Conservation (phyloP, 495 filamentous ascomycete species). For the Aspergillus incahuasiensis region DNA sequence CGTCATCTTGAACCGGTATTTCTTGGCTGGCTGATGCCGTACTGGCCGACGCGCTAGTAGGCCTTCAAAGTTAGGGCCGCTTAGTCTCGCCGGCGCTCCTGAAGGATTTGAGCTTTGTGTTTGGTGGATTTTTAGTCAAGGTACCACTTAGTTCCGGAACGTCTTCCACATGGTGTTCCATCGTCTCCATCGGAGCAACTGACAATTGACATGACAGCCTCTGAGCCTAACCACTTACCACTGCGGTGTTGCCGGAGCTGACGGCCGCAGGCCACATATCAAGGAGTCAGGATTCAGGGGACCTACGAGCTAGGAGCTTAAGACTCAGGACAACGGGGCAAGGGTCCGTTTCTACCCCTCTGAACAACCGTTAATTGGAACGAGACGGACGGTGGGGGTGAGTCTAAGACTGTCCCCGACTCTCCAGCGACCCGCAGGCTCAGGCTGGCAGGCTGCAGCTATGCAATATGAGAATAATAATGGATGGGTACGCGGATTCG, state of each 20-base stretch:
- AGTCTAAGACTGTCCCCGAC: constrained; percentile 16
- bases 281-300: background rate
- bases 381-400: constrained; percentile 15
- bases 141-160: constrained; percentile 19
- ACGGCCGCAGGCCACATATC: constrained; percentile 11
- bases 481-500: background rate
- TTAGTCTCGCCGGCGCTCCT: background rate
- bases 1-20: constrained; percentile 8
- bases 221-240: constrained; percentile 9
- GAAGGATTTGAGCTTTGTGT: constrained; percentile 20
- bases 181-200: constrained; percentile 7
- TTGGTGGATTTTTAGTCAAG: constrained; percentile 26
- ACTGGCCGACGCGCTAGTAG: constrained; percentile 15
- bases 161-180: constrained; percentile 24
- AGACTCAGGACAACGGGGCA: constrained; percentile 6
- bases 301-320: background rate
- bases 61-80: constrained; percentile 12
- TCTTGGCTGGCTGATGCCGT: constrained; percentile 18
- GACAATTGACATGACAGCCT: background rate
- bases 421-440: constrained; percentile 18
- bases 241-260: constrained; percentile 13
- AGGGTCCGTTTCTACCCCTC: constrained; percentile 22
- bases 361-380: constrained; percentile 19
- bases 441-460: no score
- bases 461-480: background rate